phyloP scores from a whole-genome alignment of 352 stramenopile genomes.

The Phytophthora fragariae region DNA sequence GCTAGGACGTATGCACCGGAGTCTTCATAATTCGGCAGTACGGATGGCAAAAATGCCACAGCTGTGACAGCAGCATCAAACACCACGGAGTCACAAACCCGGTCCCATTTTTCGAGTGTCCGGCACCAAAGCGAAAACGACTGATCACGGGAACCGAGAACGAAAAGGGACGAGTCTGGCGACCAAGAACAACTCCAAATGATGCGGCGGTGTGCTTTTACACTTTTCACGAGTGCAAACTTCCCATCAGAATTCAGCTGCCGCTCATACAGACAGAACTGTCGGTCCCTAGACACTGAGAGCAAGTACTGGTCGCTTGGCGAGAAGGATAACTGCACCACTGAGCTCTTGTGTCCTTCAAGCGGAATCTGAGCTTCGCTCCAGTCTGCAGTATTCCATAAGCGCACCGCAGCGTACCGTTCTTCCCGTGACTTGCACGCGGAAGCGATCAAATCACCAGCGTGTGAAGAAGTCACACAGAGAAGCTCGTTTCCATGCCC shows the following conservation, averaged over 20 bases:
- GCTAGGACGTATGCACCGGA: slow-evolving; percentile 40
- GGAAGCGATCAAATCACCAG: slow-evolving; percentile 63
- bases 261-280: slow-evolving; percentile 72
- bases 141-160: slow-evolving; percentile 71
- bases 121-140: slow-evolving; percentile 63
- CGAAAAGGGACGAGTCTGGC: slow-evolving; percentile 65
- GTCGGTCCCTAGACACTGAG: slow-evolving; percentile 78
- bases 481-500: slow-evolving; percentile 85
- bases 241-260: slow-evolving; percentile 20
- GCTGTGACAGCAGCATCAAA: slow-evolving; percentile 65
- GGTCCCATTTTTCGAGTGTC: slow-evolving; percentile 31
- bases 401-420: slow-evolving; percentile 61
- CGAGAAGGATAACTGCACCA: slow-evolving; percentile 81
- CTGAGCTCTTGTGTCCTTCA: slow-evolving; percentile 78
- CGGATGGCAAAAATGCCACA: slow-evolving; percentile 57
- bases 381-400: slow-evolving; percentile 75
- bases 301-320: slow-evolving; percentile 64
- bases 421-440: slow-evolving; percentile 84
- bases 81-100: slow-evolving; percentile 24
- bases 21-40: not conserved
- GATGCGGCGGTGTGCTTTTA: slow-evolving; percentile 81
- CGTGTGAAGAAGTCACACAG: slow-evolving; percentile 64
- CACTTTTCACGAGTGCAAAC: slow-evolving; percentile 51
- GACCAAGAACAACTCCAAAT: slow-evolving; percentile 85
- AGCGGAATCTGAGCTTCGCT: slow-evolving; percentile 53